Percentiles rank a stretch among this genome's conserved stretches.
phyloP scores from a whole-genome alignment of 192 early-diverging fungal species.

The Rhizophlyctis rosea region DNA sequence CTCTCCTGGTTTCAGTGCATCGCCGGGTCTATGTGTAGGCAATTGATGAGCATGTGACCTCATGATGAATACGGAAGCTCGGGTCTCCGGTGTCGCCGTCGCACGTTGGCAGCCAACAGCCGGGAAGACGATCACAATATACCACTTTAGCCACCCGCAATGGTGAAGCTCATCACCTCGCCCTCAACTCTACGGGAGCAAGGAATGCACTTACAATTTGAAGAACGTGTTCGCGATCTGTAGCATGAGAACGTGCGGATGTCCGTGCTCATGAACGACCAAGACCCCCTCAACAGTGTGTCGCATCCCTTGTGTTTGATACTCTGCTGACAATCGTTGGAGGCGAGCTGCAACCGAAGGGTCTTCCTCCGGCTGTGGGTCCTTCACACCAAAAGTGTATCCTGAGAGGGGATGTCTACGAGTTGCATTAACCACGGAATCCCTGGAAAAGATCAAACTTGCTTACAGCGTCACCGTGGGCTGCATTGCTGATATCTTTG shows the following conservation, averaged over 20 bases:
- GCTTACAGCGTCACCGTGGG: too few species aligned
- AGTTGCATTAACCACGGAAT: too few species aligned
- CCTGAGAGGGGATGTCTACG: slow-evolving; percentile 46
- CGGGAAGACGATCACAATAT: too few species aligned
- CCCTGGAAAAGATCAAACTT: too few species aligned
- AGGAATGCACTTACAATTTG: slow-evolving; percentile 73
- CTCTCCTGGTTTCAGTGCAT: slow-evolving; percentile 67
- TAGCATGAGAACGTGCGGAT: slow-evolving; percentile 77
- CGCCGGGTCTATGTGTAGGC: slow-evolving; percentile 63
- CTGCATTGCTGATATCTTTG: too few species aligned
- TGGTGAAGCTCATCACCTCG: too few species aligned
- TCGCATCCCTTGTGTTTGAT: slow-evolving; percentile 62
- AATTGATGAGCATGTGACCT: not conserved
- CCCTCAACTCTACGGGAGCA: too few species aligned
- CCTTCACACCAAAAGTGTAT: slow-evolving; percentile 74
- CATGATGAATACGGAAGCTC: too few species aligned
- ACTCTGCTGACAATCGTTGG: slow-evolving; percentile 59
- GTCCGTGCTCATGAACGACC: slow-evolving; percentile 74
- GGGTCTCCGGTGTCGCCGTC: too few species aligned
- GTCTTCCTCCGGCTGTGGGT: slow-evolving; percentile 69
- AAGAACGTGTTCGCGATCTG: slow-evolving; percentile 73
- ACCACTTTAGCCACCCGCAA: too few species aligned
- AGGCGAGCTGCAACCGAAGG: slow-evolving; percentile 56
- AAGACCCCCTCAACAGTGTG: slow-evolving; percentile 69
- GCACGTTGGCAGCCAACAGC: too few species aligned